Conservation (phyloP, 164 flowering plant species). For the Macadamia integrifolia region DNA sequence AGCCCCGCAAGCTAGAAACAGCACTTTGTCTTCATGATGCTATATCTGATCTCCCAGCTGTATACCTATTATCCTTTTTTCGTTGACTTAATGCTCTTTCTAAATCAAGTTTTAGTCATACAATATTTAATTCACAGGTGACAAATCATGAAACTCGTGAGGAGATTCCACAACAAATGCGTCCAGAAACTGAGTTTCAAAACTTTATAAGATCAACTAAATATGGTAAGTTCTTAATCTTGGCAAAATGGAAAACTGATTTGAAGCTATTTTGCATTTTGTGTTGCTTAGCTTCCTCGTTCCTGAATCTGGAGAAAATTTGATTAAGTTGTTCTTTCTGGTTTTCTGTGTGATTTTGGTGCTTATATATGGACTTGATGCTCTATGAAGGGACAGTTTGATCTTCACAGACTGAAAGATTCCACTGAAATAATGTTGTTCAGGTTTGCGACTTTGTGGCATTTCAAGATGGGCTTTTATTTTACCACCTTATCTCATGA, state of each 20-base stretch:
- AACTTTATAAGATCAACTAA: slow-evolving; percentile 39
- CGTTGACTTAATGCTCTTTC: slow-evolving; percentile 6
- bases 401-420: too few relatives aligned
- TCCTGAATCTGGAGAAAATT: background rate
- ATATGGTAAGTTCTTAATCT: slow-evolving; percentile 25
- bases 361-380: background rate
- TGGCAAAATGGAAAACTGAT: background rate
- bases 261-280: background rate
- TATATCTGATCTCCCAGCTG: slow-evolving; percentile 58
- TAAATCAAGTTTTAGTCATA: slow-evolving; percentile 1
- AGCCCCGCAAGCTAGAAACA: slow-evolving; percentile 32
- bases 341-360: background rate
- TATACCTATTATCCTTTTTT: slow-evolving; percentile 17
- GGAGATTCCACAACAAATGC: slow-evolving; percentile 34
- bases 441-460: too few relatives aligned
- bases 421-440: too few relatives aligned
- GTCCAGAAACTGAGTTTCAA: slow-evolving; percentile 56
- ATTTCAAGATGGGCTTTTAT: too few relatives aligned
- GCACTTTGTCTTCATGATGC: slow-evolving; percentile 47
- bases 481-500: too few relatives aligned
- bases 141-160: slow-evolving; percentile 38
- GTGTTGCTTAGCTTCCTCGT: background rate
- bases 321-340: background rate
- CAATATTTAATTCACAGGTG: slow-evolving; percentile 22
- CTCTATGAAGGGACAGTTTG: background rate